Base-by-base conservation (phyloP, 768 basidiomycete genomes). In the Xerocomus brunneocitrinus region DNA sequence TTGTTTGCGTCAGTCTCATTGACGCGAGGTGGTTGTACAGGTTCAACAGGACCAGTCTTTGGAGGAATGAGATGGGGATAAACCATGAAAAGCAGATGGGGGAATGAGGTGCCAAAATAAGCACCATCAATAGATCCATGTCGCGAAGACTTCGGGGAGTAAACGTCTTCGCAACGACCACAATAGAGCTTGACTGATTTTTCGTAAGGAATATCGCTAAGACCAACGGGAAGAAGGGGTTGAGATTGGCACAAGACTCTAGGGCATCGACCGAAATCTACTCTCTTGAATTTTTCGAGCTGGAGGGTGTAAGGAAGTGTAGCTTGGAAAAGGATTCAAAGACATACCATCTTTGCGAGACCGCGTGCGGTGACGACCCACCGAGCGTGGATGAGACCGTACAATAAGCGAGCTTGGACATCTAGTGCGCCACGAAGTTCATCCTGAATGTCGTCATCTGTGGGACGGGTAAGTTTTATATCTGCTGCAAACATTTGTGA, bases 181-280 rank as follows among this genome's bases (percentile, higher is more conserved):
- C 97, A 99, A 73, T 94, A 98, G 47, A 99, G 87, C 69, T 99
- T 99, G 68, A 98, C 95, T 30, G 93, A 94, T 74, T 98, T 99
- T 69, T 97, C 91, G 71, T 97, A 98, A 0, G 97, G 90, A n/a
- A 93, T 79, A 71, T 99, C 97, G 56, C 91, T 94, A 28, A 98
- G 84, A 16, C 97, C 97, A 58, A 98, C 91, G 14, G 97, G 97
- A 31, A 98, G 89, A 58, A 99, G 89, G 14, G 94, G 87, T 67
- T 98, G 97, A 5, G 82, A 80, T 67, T 92, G 89, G 76, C 97
- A 98, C 61, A 95, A 82, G 25, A 98, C 97, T 57, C 97, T 91
- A 4, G 97, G 97, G 73, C 97, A 99, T 44, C 97, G 89, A 27
- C 97, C 95, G 63, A 99, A 99, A 69, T 99, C 97, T 50, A 91